phyloP scores from a whole-genome alignment of 139 green algal species.

The Tetraselmis striata region DNA sequence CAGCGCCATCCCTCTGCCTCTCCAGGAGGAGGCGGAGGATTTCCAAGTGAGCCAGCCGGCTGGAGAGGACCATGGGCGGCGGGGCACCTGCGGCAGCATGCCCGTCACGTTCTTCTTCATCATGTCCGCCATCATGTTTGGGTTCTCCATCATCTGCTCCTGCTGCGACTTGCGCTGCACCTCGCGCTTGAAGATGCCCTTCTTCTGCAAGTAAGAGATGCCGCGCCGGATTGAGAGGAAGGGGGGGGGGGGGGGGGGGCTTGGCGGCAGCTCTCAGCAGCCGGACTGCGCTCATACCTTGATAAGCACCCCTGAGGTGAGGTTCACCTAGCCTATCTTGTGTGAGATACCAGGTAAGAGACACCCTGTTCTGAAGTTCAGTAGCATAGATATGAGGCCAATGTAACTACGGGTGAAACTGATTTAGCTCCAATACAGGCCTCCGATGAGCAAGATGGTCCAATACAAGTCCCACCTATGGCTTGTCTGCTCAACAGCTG shows the following conservation, averaged over 20 bases:
- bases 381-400: background rate
- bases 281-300: slow-evolving; percentile 10
- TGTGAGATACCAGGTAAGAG: no score
- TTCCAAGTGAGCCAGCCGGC: no score
- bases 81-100: slow-evolving; percentile 62
- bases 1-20: no score
- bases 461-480: no score
- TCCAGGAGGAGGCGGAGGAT: no score
- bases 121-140: slow-evolving; percentile 81
- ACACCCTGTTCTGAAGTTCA: background rate
- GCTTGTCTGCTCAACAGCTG: no score
- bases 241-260: slow-evolving; percentile 1
- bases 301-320: background rate
- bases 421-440: no score
- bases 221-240: background rate
- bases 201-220: slow-evolving; percentile 36
- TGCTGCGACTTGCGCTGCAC: slow-evolving; percentile 49
- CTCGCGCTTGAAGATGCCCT: slow-evolving; percentile 58
- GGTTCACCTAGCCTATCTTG: background rate
- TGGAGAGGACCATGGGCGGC: background rate
- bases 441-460: no score
- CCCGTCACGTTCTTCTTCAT: slow-evolving; percentile 81
- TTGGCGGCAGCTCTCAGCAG: background rate
- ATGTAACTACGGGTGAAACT: no score
- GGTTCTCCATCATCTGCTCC: slow-evolving; percentile 82